A percentile compares a stretch with the other conserved stretches of the same genome.
phyloP scores from a whole-genome alignment of 108 stramenopile genomes.

The Stephanodiscus triporus region DNA sequence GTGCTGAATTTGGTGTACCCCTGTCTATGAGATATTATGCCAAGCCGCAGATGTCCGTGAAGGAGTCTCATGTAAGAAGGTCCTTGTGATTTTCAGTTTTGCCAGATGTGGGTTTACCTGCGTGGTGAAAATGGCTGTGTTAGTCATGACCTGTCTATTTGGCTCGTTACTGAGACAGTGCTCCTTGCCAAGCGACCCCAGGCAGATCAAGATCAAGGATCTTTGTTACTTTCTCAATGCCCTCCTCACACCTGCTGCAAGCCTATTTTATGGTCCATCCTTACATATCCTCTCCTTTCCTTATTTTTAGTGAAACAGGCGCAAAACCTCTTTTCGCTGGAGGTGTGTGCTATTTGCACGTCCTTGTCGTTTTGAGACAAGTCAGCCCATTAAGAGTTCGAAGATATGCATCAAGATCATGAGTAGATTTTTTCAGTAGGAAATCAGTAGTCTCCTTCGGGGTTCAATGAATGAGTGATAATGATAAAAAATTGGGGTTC shows the following conservation, averaged over 20 bases:
- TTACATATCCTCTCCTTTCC: neutral
- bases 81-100: constrained; percentile 1
- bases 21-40: neutral
- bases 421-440: constrained; percentile 26
- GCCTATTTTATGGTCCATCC: neutral
- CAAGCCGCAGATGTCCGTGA: neutral
- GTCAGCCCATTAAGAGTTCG: neutral
- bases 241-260: constrained; percentile 9
- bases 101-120: neutral
- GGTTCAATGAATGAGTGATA: constrained; percentile 14
- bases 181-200: neutral
- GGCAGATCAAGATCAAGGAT: constrained; percentile 4
- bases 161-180: neutral
- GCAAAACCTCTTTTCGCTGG: no score
- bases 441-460: constrained; percentile 13
- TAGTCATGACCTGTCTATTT: neutral
- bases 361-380: constrained; percentile 1
- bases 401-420: neutral
- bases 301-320: neutral
- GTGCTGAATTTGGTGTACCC: neutral
- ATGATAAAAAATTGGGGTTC: constrained; percentile 29
- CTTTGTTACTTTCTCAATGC: constrained; percentile 7
- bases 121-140: neutral
- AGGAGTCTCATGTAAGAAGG: neutral
- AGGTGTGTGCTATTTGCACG: neutral